These are phyloP conservation scores for Malania oleifera DNA, from an alignment of 164 flowering plant genomes.

Conservation along the genomic window DNA sequence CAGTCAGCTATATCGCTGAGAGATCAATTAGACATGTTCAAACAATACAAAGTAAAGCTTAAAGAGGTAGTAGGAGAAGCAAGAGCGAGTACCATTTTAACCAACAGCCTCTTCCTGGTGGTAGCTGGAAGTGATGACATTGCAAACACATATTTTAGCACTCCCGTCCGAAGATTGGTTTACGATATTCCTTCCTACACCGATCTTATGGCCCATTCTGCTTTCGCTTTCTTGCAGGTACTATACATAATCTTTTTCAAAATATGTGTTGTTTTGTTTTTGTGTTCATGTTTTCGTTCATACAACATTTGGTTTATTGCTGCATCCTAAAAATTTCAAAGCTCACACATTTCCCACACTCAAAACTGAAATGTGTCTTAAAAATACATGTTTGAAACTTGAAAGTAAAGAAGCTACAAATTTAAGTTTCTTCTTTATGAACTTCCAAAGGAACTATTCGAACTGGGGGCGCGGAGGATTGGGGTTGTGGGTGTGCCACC, in stretches of 20 bases:
- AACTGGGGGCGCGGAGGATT: constrained; percentile 44
- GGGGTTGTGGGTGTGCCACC: constrained; percentile 34
- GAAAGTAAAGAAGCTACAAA: too few species aligned
- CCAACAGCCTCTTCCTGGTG: constrained; percentile 20
- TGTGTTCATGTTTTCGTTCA: too few species aligned
- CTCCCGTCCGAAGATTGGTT: constrained; percentile 10
- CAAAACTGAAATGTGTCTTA: too few species aligned
- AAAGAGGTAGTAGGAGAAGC: constrained; percentile 24
- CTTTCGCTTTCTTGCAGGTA: constrained; percentile 28
- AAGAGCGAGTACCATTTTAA: constrained; percentile 13
- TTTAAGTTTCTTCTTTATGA: too few species aligned
- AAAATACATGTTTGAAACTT: too few species aligned
- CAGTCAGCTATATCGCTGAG: constrained; percentile 32
- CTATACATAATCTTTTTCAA: too few species aligned
- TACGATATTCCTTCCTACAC: constrained; percentile 29
- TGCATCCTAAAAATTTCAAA: too few species aligned
- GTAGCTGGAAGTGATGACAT: constrained; percentile 38
- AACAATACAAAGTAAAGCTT: constrained; percentile 24
- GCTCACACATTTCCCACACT: too few species aligned
- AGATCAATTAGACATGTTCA: constrained; percentile 32
- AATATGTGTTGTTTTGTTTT: too few species aligned
- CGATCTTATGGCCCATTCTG: constrained; percentile 20
- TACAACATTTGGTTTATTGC: too few species aligned
- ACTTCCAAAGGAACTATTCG: constrained; percentile 46
- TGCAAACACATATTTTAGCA: constrained; percentile 29